Base-by-base conservation (phyloP, 2,329 filamentous ascomycete species). In the Paecilomyces variotii region DNA sequence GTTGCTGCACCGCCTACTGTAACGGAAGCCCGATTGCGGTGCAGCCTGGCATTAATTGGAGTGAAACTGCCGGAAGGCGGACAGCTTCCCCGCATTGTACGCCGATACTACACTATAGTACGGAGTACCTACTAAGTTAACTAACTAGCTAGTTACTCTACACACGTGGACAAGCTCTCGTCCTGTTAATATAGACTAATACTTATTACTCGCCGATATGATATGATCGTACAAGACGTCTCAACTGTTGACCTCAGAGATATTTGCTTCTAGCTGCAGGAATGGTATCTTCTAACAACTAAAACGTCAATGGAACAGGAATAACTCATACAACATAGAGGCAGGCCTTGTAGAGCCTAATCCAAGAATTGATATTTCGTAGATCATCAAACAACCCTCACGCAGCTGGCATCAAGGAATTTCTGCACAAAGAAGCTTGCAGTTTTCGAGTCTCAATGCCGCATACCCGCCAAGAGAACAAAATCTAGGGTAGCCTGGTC, bases 401-500 rank as follows among this genome's bases (percentile, higher is more conserved):
- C 4, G 5, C 19, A 19, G 19, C 39, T 45, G 39, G 39, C 19
- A 19, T 45, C 14, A 19, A n/a, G 19, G 9, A 14, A n/a, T 45
- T 45, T 45, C 30, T 45, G 39, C 14, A n/a, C 35, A 39, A 39
- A 39, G n/a, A n/a, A 14, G n/a, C 1, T 39, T 4, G 14, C 35
- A 39, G 12, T n/a, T 5, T 39, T 39, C n/a, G 11, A 9, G 7
- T 32, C 39, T 45, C 39, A 45, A n/a, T 45, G 12, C 10, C 14
- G 32, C 32, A 34, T 11, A 1, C 10, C 10, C 14, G 32, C 10
- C 55, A 55, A 58, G 45, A 45, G 7, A 53, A 55, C n/a, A 30
- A 50, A 30, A 56, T 53, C 25, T n/a, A 19, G 19, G 26, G 11
- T 12, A 35, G 24, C 50, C 39, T 49, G 19, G 52, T 72, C 63